These are phyloP conservation scores for Volvox carteri DNA, from an alignment of 163 green algal genomes.

Conservation along the genomic window DNA sequence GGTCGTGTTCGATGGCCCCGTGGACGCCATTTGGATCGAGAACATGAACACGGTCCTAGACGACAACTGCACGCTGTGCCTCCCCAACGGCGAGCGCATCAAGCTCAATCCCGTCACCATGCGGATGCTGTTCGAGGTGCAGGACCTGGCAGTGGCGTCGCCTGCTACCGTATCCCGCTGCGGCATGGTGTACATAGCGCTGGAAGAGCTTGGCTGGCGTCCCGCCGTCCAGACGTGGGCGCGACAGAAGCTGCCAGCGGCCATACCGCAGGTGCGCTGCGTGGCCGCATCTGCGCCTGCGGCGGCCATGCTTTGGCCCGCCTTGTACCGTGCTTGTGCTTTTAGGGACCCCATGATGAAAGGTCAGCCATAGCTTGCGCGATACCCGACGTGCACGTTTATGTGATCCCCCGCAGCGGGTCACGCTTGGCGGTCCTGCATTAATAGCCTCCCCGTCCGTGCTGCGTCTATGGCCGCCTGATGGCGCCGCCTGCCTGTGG, in stretches of 20 bases:
- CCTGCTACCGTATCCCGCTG: conserved; percentile 88
- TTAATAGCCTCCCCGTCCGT: too few species aligned
- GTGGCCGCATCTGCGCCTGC: too few species aligned
- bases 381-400: too few species aligned
- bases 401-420: too few species aligned
- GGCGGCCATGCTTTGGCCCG: background rate
- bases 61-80: conserved; percentile 92
- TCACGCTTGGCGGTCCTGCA: too few species aligned
- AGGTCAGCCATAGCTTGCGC: too few species aligned
- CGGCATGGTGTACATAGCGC: conserved; percentile 87
- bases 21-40: conserved; percentile 95
- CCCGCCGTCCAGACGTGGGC: conserved; percentile 81
- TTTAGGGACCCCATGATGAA: too few species aligned
- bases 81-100: conserved; percentile 92
- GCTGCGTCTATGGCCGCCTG: too few species aligned
- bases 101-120: conserved; percentile 90
- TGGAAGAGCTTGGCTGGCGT: conserved; percentile 84
- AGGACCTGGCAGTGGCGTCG: conserved; percentile 87
- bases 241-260: conserved; percentile 48
- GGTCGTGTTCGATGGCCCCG: conserved; percentile 91
- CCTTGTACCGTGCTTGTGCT: background rate
- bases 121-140: conserved; percentile 93
- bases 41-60: conserved; percentile 92
- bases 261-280: conserved; percentile 48
- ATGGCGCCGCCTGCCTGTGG: too few species aligned